Evolutionary conservation across 768 basidiomycete species (phyloP).

Genomic region (Podaxis rugospora): DNA sequence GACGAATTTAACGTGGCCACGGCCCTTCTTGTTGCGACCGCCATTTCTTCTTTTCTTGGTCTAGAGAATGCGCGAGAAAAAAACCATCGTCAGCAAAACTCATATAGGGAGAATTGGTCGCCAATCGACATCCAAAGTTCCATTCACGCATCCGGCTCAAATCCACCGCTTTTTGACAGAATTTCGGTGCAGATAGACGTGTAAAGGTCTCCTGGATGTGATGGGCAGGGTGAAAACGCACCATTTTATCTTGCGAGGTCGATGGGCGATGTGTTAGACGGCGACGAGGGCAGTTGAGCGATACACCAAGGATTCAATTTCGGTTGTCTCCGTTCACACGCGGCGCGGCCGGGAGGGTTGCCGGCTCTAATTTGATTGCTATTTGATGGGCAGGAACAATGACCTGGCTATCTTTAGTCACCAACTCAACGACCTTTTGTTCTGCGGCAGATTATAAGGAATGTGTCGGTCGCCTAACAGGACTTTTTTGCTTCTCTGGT

Average conservation of each 20-base stretch:
- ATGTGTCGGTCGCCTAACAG: neutral
- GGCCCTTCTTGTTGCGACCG: slow-evolving; percentile 99
- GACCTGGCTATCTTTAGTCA: neutral
- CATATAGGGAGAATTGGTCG: neutral
- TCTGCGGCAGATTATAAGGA: neutral
- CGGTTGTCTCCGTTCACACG: slow-evolving; percentile 29
- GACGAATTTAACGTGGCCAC: slow-evolving; percentile 91
- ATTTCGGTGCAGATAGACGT: slow-evolving; percentile 7
- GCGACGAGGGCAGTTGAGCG: slow-evolving; percentile 24
- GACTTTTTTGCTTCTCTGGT: neutral
- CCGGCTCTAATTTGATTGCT: neutral
- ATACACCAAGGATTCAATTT: slow-evolving; percentile 18
- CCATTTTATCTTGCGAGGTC: slow-evolving; percentile 37
- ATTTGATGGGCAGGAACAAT: neutral
- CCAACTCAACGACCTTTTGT: slow-evolving; percentile 2
- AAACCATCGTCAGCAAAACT: neutral
- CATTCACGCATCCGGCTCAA: slow-evolving; percentile 32
- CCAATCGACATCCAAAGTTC: slow-evolving; percentile 30
- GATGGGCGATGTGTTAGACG: slow-evolving; percentile 33
- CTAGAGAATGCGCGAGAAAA: slow-evolving; percentile 34
- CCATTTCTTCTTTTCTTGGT: slow-evolving; percentile 99
- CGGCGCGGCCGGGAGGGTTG: neutral
- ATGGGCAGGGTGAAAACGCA: slow-evolving; percentile 25
- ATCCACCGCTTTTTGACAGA: slow-evolving; percentile 17
- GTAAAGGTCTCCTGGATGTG: neutral